A percentile compares a stretch with the other conserved stretches of the same genome.
Evolutionary conservation across 2,329 filamentous ascomycete genomes (phyloP).

Genomic region (Fusarium caatingaense): DNA sequence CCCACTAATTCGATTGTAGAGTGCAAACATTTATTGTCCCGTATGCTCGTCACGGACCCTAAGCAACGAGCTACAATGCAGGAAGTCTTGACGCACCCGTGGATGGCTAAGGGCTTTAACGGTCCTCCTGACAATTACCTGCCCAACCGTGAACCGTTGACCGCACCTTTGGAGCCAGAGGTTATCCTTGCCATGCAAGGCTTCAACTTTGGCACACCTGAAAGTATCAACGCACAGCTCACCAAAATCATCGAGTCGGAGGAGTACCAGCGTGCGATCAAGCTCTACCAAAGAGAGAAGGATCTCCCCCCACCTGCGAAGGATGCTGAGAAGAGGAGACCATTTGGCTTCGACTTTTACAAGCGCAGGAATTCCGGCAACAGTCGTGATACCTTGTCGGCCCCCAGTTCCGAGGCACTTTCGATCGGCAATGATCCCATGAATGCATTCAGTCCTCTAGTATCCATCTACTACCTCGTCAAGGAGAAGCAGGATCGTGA

Average conservation of each 20-base stretch:
- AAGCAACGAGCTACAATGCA: constrained; percentile 84
- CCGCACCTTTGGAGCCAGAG: constrained; percentile 82
- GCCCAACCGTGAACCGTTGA: constrained; percentile 84
- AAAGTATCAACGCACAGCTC: constrained; percentile 84
- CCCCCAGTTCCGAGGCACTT: constrained; percentile 86
- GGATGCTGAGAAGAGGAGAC: constrained; percentile 83
- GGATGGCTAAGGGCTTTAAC: constrained; percentile 93
- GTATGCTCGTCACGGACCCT: constrained; percentile 96
- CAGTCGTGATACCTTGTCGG: constrained; percentile 86
- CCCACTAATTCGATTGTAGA: constrained; percentile 68
- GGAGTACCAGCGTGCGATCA: constrained; percentile 90
- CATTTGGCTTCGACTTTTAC: constrained; percentile 95
- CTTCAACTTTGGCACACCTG: constrained; percentile 93
- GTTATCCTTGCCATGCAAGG: constrained; percentile 95
- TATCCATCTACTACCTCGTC: constrained; percentile 97
- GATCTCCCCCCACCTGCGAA: constrained; percentile 67
- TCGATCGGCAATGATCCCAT: constrained; percentile 86
- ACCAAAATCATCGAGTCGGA: constrained; percentile 90
- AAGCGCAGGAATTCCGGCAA: constrained; percentile 90
- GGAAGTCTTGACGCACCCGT: constrained; percentile 94
- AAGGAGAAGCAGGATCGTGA: constrained; percentile 93
- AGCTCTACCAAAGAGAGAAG: constrained; percentile 74
- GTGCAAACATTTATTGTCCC: constrained; percentile 90
- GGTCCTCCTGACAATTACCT: constrained; percentile 90
- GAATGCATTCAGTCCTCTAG: constrained; percentile 90